phyloP scores from a whole-genome alignment of 2,329 filamentous ascomycete species.

The Sporothrix pallida region DNA sequence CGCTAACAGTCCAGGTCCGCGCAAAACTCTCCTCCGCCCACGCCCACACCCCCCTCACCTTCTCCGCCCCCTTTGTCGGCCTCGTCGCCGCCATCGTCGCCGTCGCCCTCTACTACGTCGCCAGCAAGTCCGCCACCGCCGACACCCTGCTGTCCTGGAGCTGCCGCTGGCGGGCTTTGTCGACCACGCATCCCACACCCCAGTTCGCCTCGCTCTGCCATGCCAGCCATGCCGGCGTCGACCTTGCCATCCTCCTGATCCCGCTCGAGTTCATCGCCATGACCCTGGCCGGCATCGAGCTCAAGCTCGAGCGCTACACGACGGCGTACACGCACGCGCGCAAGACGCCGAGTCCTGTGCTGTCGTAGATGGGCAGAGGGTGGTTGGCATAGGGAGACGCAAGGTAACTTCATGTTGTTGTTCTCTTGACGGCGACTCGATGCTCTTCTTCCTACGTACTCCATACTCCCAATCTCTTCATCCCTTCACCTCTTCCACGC shows the following conservation, averaged over 20 bases:
- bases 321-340: slow-evolving; percentile 43
- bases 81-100: slow-evolving; percentile 57
- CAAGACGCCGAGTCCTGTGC: slow-evolving; percentile 45
- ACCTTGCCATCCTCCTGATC: slow-evolving; percentile 61
- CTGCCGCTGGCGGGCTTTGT: slow-evolving; percentile 62
- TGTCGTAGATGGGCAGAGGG: slow-evolving; percentile 28
- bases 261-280: slow-evolving; percentile 61
- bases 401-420: background rate
- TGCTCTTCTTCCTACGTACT: background rate
- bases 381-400: too few relatives aligned
- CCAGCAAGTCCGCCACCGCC: slow-evolving; percentile 57
- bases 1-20: slow-evolving; percentile 47
- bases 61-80: slow-evolving; percentile 51
- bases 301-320: slow-evolving; percentile 53
- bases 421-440: background rate
- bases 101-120: slow-evolving; percentile 63
- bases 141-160: slow-evolving; percentile 67
- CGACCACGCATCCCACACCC: slow-evolving; percentile 57
- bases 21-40: slow-evolving; percentile 44
- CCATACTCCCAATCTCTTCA: background rate
- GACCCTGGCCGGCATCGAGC: slow-evolving; percentile 53
- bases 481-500: background rate
- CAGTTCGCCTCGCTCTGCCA: slow-evolving; percentile 63
- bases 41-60: slow-evolving; percentile 48
- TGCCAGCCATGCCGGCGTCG: slow-evolving; percentile 60